These are phyloP conservation scores for Coleophoma cylindrospora DNA, from an alignment of 2,329 filamentous ascomycete genomes.

Conservation along the genomic window DNA sequence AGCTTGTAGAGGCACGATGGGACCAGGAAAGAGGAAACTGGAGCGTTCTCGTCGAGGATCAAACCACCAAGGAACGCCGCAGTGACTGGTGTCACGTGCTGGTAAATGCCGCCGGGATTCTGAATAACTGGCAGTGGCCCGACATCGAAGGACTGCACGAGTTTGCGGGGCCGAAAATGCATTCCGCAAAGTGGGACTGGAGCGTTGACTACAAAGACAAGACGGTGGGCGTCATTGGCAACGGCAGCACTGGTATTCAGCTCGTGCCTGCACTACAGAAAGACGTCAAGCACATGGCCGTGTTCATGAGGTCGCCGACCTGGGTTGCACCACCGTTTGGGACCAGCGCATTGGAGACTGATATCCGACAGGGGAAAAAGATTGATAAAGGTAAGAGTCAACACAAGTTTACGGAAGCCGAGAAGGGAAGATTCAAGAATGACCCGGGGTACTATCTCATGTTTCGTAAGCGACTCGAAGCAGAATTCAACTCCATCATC, in stretches of 20 bases:
- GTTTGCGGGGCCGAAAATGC: conserved; percentile 38
- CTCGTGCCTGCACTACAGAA: conserved; percentile 30
- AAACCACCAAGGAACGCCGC: conserved; percentile 31
- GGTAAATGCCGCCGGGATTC: conserved; percentile 10
- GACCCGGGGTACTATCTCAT: conserved; percentile 34
- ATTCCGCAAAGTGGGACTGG: conserved; percentile 35
- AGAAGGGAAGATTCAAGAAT: conserved; percentile 32
- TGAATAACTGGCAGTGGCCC: conserved; percentile 34
- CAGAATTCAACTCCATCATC: conserved; percentile 36
- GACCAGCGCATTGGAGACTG: conserved; percentile 17
- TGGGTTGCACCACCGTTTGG: too few relatives aligned
- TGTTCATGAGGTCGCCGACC: conserved; percentile 6
- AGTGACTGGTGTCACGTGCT: conserved; percentile 14
- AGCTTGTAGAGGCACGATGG: conserved; percentile 40
- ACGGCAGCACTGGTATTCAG: conserved; percentile 29
- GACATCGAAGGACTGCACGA: conserved; percentile 37
- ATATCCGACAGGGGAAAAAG: not conserved
- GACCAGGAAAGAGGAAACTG: conserved; percentile 39
- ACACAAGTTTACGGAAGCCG: conserved; percentile 33
- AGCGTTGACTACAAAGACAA: conserved; percentile 32
- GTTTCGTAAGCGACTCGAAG: conserved; percentile 37
- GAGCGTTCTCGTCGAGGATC: conserved; percentile 37
- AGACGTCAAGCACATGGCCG: conserved; percentile 5
- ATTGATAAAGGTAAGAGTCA: conserved; percentile 31
- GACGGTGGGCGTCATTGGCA: conserved; percentile 26